phyloP scores from a whole-genome alignment of 148 eudicot genomes.

The Simmondsia chinensis region DNA sequence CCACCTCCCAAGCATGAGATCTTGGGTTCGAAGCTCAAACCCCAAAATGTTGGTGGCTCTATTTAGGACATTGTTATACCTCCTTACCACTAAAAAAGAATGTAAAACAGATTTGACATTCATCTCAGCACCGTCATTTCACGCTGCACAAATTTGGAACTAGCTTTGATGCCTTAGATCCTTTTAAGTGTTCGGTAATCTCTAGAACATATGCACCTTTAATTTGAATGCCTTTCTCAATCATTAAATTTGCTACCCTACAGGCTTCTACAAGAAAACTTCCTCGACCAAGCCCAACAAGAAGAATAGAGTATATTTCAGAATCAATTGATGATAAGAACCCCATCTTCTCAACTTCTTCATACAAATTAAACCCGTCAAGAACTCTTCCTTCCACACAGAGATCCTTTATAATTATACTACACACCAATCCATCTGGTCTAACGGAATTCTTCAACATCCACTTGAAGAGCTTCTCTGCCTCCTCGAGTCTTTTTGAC shows the following conservation, averaged over 20 bases:
- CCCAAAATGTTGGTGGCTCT: no score
- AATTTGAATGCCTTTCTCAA: slow-evolving; percentile 27
- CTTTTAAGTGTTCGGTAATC: slow-evolving; percentile 20
- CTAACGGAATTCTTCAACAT: slow-evolving; percentile 45
- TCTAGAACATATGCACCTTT: slow-evolving; percentile 19
- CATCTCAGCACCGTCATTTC: slow-evolving; percentile 1
- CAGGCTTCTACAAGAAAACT: slow-evolving; percentile 35
- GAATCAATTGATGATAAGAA: slow-evolving; percentile 37
- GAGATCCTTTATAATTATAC: slow-evolving; percentile 32
- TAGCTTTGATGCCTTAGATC: slow-evolving; percentile 22
- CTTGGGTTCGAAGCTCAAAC: no score
- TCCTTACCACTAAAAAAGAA: not conserved
- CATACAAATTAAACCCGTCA: slow-evolving; percentile 49
- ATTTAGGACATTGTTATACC: no score
- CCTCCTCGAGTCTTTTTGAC: slow-evolving; percentile 38
- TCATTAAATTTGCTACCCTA: slow-evolving; percentile 34
- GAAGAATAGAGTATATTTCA: slow-evolving; percentile 44
- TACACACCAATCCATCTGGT: slow-evolving; percentile 59
- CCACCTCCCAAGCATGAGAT: no score
- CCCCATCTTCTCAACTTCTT: slow-evolving; percentile 36
- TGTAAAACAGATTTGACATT: not conserved
- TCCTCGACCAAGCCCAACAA: slow-evolving; percentile 51
- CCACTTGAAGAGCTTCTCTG: slow-evolving; percentile 50
- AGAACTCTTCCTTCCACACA: slow-evolving; percentile 41
- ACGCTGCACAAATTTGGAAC: slow-evolving; percentile 15